A percentile compares a stretch with the other conserved stretches of the same genome.
phyloP scores from a whole-genome alignment of 805 yeast species.

The Candida michaelii region DNA sequence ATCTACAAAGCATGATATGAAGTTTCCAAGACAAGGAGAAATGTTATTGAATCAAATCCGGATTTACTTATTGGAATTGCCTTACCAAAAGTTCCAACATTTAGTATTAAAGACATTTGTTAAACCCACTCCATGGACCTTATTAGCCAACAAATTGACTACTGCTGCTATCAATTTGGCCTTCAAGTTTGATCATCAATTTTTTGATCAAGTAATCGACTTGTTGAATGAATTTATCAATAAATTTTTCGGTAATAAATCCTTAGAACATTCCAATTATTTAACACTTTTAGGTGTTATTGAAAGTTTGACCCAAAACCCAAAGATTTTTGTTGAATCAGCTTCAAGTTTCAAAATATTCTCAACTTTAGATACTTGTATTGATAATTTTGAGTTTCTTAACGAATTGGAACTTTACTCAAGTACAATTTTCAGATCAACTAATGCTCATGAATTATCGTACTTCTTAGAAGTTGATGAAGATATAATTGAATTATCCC shows the following conservation, averaged over 20 bases:
- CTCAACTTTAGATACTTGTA: constrained; percentile 31
- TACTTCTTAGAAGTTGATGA: constrained; percentile 23
- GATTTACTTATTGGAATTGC: constrained; percentile 48
- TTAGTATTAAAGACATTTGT: constrained; percentile 29
- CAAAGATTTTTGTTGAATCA: constrained; percentile 26
- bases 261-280: constrained; percentile 30
- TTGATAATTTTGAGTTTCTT: constrained; percentile 40
- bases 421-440: constrained; percentile 16
- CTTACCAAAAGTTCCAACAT: constrained; percentile 43
- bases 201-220: constrained; percentile 24
- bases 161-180: constrained; percentile 33
- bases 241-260: constrained; percentile 22
- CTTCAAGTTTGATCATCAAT: constrained; percentile 20
- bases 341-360: constrained; percentile 30
- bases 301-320: constrained; percentile 27
- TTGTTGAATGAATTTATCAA: constrained; percentile 28
- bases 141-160: constrained; percentile 33
- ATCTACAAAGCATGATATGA: constrained; percentile 29
- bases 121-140: constrained; percentile 33
- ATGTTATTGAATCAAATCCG: constrained; percentile 44
- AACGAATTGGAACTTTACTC: constrained; percentile 35
- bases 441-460: constrained; percentile 16
- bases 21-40: constrained; percentile 36
- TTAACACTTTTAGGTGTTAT: constrained; percentile 36
- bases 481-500: constrained; percentile 30